Evolutionary conservation across 495 filamentous ascomycete genomes (phyloP).

Genomic region (Trichoderma reesei): DNA sequence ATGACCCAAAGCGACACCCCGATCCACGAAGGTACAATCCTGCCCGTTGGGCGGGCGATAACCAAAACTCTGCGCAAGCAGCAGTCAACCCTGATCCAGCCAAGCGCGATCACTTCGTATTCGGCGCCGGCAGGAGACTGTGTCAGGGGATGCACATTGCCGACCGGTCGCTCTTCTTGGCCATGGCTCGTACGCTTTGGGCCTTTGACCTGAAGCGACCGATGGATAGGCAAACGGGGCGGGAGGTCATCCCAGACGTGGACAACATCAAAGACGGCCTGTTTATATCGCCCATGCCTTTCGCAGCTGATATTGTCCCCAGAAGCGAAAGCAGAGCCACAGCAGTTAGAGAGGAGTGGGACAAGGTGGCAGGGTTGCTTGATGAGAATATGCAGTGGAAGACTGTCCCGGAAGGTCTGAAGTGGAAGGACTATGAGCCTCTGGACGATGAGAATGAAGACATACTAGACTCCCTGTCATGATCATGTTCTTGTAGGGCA

Average conservation of each 20-base stretch:
- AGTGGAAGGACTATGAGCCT: constrained; percentile 1
- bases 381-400: constrained; percentile 19
- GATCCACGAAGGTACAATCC: constrained; percentile 30
- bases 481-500: constrained; percentile 8
- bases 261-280: constrained; percentile 35
- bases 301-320: constrained; percentile 24
- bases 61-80: constrained; percentile 20
- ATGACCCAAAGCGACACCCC: constrained; percentile 26
- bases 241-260: constrained; percentile 28
- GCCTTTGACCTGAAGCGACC: constrained; percentile 37
- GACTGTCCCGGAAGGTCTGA: constrained; percentile 16
- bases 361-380: constrained; percentile 18
- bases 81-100: constrained; percentile 25
- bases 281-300: constrained; percentile 34
- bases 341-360: constrained; percentile 27
- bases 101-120: constrained; percentile 38
- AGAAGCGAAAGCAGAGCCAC: constrained; percentile 21
- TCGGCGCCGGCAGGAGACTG: constrained; percentile 50
- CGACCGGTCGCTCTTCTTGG: constrained; percentile 44
- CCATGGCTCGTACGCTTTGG: constrained; percentile 42
- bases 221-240: constrained; percentile 23
- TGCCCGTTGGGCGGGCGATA: constrained; percentile 21
- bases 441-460: background rate
- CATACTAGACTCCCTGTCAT: background rate
- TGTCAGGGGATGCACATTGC: constrained; percentile 52